These are phyloP conservation scores for Saksenaea vasiformis DNA, from an alignment of 371 early-diverging fungal genomes.

Conservation along the genomic window DNA sequence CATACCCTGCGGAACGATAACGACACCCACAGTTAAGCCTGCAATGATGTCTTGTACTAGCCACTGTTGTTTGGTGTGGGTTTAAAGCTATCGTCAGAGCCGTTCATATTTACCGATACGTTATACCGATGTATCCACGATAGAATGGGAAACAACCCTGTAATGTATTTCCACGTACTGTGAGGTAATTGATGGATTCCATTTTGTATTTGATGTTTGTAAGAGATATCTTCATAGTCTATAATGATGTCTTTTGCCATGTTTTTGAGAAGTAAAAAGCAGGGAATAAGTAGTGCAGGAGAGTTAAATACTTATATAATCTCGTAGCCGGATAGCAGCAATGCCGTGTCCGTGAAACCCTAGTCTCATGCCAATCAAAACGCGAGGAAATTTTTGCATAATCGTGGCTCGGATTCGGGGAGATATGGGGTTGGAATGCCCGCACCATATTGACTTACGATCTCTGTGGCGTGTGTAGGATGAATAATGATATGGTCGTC, in stretches of 20 bases:
- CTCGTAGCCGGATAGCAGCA: neutral
- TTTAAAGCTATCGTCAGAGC: too few relatives aligned
- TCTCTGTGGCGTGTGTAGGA: too few relatives aligned
- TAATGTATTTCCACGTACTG: constrained; percentile 27
- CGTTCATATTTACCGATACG: constrained; percentile 3
- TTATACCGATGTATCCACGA: constrained; percentile 76
- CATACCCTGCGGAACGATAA: constrained; percentile 88
- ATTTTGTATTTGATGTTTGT: constrained; percentile 17
- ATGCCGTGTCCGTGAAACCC: neutral
- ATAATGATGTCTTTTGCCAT: constrained; percentile 27
- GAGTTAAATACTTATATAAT: neutral
- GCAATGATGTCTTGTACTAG: constrained; percentile 82
- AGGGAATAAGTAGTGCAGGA: neutral
- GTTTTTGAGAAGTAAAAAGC: neutral
- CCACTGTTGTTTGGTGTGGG: constrained; percentile 50
- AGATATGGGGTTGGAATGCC: too few relatives aligned
- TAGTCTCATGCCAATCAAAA: too few relatives aligned
- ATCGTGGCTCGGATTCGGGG: too few relatives aligned
- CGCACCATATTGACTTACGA: too few relatives aligned
- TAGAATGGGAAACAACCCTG: constrained; percentile 61
- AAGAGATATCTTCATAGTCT: constrained; percentile 34
- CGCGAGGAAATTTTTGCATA: too few relatives aligned
- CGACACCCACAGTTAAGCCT: constrained; percentile 83
- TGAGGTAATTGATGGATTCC: constrained; percentile 25
- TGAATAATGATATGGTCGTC: too few relatives aligned